Evolutionary conservation across 495 filamentous ascomycete genomes (phyloP).

Genomic region (Immersiella caudata): DNA sequence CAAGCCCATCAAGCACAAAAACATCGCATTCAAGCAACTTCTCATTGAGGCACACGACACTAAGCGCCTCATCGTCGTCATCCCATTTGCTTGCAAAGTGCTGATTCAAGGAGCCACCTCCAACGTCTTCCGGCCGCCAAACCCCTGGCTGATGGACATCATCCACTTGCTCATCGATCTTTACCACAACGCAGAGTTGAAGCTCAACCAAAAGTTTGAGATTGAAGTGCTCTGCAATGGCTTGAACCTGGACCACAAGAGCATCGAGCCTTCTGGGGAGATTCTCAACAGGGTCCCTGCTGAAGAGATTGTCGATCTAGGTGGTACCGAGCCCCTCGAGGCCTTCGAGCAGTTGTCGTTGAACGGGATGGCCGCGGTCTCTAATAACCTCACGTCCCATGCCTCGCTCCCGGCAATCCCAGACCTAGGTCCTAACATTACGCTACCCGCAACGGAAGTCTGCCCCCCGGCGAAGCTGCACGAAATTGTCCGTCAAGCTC

Average conservation of each 20-base stretch:
- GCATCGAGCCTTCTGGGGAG: constrained; percentile 77
- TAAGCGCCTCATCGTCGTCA: constrained; percentile 83
- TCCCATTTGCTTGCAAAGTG: constrained; percentile 97
- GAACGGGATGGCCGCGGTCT: constrained; percentile 69
- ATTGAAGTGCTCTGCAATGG: constrained; percentile 96
- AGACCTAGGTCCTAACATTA: constrained; percentile 71
- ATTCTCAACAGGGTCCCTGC: constrained; percentile 72
- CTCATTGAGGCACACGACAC: constrained; percentile 90
- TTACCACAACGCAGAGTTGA: constrained; percentile 88
- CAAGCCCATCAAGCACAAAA: constrained; percentile 93
- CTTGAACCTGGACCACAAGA: constrained; percentile 83
- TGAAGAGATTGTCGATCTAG: constrained; percentile 62
- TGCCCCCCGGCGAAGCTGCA: constrained; percentile 70
- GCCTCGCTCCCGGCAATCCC: constrained; percentile 75
- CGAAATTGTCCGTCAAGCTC: constrained; percentile 78
- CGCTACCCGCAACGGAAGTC: constrained; percentile 76
- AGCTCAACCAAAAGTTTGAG: constrained; percentile 95
- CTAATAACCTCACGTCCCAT: constrained; percentile 70
- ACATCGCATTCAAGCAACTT: constrained; percentile 95
- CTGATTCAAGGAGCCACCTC: constrained; percentile 81
- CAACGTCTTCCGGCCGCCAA: constrained; percentile 88
- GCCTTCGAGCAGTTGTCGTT: constrained; percentile 78
- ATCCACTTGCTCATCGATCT: constrained; percentile 84
- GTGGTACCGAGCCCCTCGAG: constrained; percentile 56
- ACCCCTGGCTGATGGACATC: constrained; percentile 97